A percentile compares a stretch with the other conserved stretches of the same genome.
Conservation (phyloP, 1,284 basidiomycete genomes). For the Trichosporon sp. region DNA sequence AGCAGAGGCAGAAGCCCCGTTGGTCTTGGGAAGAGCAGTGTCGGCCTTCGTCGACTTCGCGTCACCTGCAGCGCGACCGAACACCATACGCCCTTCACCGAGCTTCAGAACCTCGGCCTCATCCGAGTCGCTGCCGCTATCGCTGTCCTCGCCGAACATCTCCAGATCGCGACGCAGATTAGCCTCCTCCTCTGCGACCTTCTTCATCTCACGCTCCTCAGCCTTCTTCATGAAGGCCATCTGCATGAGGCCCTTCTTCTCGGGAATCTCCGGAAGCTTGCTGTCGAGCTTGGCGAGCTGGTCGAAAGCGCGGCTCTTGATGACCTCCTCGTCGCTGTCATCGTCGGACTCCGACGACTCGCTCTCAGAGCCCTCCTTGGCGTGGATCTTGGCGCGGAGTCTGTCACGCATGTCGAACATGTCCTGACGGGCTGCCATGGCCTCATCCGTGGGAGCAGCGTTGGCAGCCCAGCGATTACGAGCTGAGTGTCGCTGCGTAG, state of each 20-base stretch:
- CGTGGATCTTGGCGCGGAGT: conserved; percentile 64
- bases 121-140: conserved; percentile 28
- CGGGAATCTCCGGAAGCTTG: conserved; percentile 34
- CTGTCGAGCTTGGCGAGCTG: conserved; percentile 58
- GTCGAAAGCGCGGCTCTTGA: conserved; percentile 65
- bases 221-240: conserved; percentile 98
- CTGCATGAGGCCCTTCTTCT: conserved; percentile 61
- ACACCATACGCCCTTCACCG: conserved; percentile 52
- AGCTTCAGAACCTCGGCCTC: conserved; percentile 41
- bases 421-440: conserved; percentile 37
- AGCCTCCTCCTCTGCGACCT: conserved; percentile 59
- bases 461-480: conserved; percentile 54
- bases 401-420: conserved; percentile 70
- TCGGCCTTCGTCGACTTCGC: not conserved
- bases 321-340: conserved; percentile 50
- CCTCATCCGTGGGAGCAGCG: conserved; percentile 31
- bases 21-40: not conserved
- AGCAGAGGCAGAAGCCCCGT: not conserved
- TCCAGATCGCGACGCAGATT: conserved; percentile 67
- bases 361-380: conserved; percentile 52
- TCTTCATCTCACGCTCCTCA: conserved; percentile 60
- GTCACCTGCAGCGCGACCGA: conserved; percentile 19
- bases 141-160: conserved; percentile 50
- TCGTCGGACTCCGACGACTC: conserved; percentile 54
- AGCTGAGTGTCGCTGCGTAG: conserved; percentile 69